Base-by-base conservation (phyloP, 768 basidiomycete species). In the Tubosaeta sp. region DNA sequence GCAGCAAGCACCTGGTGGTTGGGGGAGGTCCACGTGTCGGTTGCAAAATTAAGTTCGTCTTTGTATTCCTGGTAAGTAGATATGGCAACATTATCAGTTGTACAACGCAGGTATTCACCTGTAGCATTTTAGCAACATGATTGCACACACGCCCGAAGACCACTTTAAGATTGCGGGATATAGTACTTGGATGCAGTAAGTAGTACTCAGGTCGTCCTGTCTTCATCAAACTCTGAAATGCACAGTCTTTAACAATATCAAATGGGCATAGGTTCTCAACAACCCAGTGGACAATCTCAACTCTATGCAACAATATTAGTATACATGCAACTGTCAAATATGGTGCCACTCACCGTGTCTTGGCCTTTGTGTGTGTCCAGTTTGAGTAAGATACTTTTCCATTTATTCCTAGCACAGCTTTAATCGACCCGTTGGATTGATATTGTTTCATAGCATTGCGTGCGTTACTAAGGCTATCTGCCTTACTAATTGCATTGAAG, bases 71-170 rank as follows among this genome's bases (percentile, higher is more conserved):
- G 42, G 38, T 40, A 35, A 14, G n/a, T 48, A 32, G 16, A 6
- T 13, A 21, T 5, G 21, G 5, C 12, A 21, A 18, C 2, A 21
- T 39, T 39, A 1, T 1, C 6, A n/a, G 8, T n/a, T 4, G 8
- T 35, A 8, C 12, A 7, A 35, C 9, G 19, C 2, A 8, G 3
- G 29, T n/a, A 44, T 12, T 13, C 12, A 69, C 64, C 56, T 61
- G 53, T n/a, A 70, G 49, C 57, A 70, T 54, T n/a, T 64, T 61
- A 7, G 60, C 59, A 24, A 77, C 55, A 1, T 53, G 43, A 14
- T 58, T 22, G 0, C 55, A 31, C 8, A 52, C 53, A 8, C 44
- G 21, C 3, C 24, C 49, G 51, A 72, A 76, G 0, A 71, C 60
- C 0, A 54, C 21, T 11, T 11, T 58, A 0, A 72, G 48, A 46